Evolutionary conservation across 208 protist species (phyloP), one percentile per base, ranked within the genome.

Genomic region (Porcisia hertigi): DNA sequence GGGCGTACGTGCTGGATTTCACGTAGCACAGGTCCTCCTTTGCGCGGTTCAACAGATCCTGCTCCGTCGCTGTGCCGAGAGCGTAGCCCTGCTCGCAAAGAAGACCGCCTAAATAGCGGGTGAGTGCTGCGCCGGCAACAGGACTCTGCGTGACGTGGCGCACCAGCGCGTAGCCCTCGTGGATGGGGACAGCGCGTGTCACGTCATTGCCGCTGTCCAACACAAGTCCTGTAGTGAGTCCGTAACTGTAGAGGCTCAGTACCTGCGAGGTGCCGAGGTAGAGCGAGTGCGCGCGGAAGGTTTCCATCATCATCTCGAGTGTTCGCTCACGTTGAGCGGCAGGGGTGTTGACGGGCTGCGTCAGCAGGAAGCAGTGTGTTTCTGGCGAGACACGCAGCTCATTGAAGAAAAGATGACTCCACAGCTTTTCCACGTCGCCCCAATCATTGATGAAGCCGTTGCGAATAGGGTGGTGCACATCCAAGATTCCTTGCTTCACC

Each of bases 291-390:
- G 89, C 91, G 76, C 97, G 92, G 83, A 98, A 98, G 25, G 93
- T 98, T 73, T 98, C 95, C 92, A 98, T 98, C 89, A 98, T 96
- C 14, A 98, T 90, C 81, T 98, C 92, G 41, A 97, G 78, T 39
- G 91, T 98, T 58, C 90, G 89, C 84, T 98, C 95, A 76, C 92
- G 93, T 80, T 98, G 92, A 41, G 75, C 45, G 6, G 85, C 85
- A 16, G 91, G 91, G 9, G 94, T 87, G 70, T 97, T 95, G 41
- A 97, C 92, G 18, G 90, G 76, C 79, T 98, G 94, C 20, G 95
- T 95, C 25, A 95, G 76, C 52, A 98, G 57, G 69, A 98, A 96
- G 76, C 89, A 91, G 87, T 98, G 94, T 54, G 88, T 96, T 73
- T 98, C 95, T 25, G 96, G 95, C 7, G 80, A 93, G 1, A 98